These are phyloP conservation scores for Lophium mytilinum DNA, from an alignment of 495 filamentous ascomycete genomes.

Conservation along the genomic window DNA sequence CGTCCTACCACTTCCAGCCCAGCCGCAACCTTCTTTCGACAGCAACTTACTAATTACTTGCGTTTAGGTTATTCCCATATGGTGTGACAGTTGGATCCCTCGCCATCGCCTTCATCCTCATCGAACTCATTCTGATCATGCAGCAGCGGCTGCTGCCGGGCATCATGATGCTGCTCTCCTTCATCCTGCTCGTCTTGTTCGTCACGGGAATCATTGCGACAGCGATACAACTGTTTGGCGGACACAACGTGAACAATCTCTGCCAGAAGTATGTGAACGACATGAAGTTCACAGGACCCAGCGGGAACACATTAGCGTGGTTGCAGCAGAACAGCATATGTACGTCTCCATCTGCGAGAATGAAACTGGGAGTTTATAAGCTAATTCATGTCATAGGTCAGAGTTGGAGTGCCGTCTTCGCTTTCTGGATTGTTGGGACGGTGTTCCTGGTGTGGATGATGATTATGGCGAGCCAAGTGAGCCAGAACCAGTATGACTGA, in stretches of 20 bases:
- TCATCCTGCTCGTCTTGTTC: conserved; percentile 91
- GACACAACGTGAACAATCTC: conserved; percentile 65
- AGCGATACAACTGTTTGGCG: conserved; percentile 78
- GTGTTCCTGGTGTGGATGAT: conserved; percentile 94
- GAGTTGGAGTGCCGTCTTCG: conserved; percentile 55
- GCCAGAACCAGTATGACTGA: conserved; percentile 50
- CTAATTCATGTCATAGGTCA: conserved; percentile 31
- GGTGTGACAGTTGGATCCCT: conserved; percentile 52
- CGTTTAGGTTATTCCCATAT: conserved; percentile 83
- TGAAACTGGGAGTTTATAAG: not conserved
- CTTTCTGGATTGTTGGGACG: conserved; percentile 65
- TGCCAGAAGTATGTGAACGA: conserved; percentile 67
- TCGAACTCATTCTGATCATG: conserved; percentile 35
- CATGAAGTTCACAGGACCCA: conserved; percentile 50
- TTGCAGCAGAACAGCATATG: conserved; percentile 83
- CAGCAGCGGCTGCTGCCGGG: conserved; percentile 77
- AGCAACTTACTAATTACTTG: not conserved
- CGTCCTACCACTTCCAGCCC: conserved; percentile 23
- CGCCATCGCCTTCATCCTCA: conserved; percentile 35
- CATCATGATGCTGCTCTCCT: conserved; percentile 81
- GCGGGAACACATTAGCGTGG: conserved; percentile 68
- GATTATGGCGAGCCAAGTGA: conserved; percentile 83
- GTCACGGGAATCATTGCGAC: conserved; percentile 87
- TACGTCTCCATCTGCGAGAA: conserved; percentile 37
- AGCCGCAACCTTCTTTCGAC: not conserved